These are phyloP conservation scores for Ambrosiella beaveri DNA, from an alignment of 2,329 filamentous ascomycete species.

Conservation along the genomic window DNA sequence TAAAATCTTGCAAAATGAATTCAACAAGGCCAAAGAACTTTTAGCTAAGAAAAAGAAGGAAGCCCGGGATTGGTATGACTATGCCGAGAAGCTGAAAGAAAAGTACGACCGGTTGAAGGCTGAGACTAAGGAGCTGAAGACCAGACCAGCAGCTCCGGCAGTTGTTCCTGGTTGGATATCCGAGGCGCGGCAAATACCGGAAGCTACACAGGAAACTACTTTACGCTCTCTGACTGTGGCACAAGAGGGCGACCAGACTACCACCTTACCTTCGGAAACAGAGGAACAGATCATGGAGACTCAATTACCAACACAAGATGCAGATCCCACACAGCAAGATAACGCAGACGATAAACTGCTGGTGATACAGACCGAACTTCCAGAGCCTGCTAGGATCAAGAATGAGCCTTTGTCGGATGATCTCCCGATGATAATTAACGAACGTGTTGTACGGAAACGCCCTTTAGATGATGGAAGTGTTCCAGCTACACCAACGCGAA, in stretches of 20 bases:
- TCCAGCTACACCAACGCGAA: neutral
- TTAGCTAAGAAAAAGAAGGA: constrained; percentile 26
- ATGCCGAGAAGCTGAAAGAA: constrained; percentile 23
- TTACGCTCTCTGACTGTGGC: constrained; percentile 3
- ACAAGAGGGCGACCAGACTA: constrained; percentile 3
- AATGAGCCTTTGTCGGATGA: constrained; percentile 23
- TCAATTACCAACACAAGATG: constrained; percentile 3
- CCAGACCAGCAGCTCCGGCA: too few species aligned
- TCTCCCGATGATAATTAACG: constrained; percentile 1
- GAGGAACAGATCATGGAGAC: constrained; percentile 11
- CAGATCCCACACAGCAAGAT: neutral
- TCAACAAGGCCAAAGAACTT: constrained; percentile 24
- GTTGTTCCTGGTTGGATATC: too few species aligned
- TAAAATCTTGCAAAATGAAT: constrained; percentile 26
- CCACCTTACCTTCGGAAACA: constrained; percentile 5
- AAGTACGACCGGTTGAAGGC: too few species aligned
- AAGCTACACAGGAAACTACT: too few species aligned
- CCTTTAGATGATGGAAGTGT: neutral
- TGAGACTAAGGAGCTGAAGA: too few species aligned
- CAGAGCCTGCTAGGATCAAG: constrained; percentile 22
- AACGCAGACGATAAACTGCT: constrained; percentile 2
- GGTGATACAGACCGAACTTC: neutral
- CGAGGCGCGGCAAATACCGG: too few species aligned
- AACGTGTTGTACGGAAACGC: constrained; percentile 8
- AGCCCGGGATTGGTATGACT: constrained; percentile 28